Evolutionary conservation across 2,329 filamentous ascomycete species (phyloP).

Genomic region (Byssoonygena ceratinophila): DNA sequence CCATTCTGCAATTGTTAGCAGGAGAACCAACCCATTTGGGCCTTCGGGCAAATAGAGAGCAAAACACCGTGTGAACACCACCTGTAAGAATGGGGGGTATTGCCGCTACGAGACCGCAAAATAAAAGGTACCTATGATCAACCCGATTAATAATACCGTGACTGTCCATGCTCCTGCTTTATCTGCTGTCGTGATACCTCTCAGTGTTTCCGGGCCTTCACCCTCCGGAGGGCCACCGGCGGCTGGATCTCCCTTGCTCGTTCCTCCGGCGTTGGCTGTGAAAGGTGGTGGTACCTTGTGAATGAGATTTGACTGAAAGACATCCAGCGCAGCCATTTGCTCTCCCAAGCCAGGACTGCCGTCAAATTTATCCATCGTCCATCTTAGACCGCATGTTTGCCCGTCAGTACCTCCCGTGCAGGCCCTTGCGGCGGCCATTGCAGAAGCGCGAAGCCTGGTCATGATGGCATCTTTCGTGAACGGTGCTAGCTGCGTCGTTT

Average conservation of each 20-base stretch:
- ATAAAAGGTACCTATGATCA: neutral
- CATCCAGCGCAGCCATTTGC: slow-evolving; percentile 57
- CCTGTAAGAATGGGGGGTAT: neutral
- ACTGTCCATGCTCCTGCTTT: slow-evolving; percentile 32
- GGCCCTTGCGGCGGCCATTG: slow-evolving; percentile 49
- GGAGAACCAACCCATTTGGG: too few relatives aligned
- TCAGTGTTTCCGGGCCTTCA: neutral
- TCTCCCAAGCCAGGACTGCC: slow-evolving; percentile 53
- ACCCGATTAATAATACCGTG: slow-evolving; percentile 19
- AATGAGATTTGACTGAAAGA: slow-evolving; percentile 52
- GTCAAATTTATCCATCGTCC: slow-evolving; percentile 47
- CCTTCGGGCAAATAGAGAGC: too few relatives aligned
- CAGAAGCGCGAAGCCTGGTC: slow-evolving; percentile 48
- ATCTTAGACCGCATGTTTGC: slow-evolving; percentile 55
- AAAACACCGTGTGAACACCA: too few relatives aligned
- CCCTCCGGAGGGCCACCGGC: slow-evolving; percentile 24
- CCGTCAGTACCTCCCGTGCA: slow-evolving; percentile 52
- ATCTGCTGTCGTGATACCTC: slow-evolving; percentile 26
- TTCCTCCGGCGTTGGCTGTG: slow-evolving; percentile 50
- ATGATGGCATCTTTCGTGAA: slow-evolving; percentile 46
- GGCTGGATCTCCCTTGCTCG: slow-evolving; percentile 30
- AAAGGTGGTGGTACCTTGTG: slow-evolving; percentile 38
- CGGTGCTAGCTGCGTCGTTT: slow-evolving; percentile 53
- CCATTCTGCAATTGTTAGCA: too few relatives aligned
- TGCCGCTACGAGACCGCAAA: neutral